Base-by-base conservation (phyloP, 192 early-diverging fungal genomes). In the Thamnidium elegans region DNA sequence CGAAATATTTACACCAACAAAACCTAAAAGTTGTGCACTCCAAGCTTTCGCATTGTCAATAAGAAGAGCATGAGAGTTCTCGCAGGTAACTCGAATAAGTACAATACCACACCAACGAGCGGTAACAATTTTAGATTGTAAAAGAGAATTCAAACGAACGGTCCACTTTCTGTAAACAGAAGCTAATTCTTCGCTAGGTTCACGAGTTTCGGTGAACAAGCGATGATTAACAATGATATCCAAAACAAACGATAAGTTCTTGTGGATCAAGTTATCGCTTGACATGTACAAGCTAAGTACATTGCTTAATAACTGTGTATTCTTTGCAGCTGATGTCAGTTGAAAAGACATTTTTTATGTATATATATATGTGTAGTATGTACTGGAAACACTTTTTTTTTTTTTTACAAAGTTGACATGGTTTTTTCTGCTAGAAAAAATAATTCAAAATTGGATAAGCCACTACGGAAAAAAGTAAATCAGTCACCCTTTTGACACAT, bases 41-140 rank as follows among this genome's bases (percentile, higher is more conserved):
- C 81, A 83, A 2, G 74, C 60, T 39, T 64, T 48, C 30, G 77
- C 69, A 54, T 81, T 71, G 6, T 71, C 74, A 9, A 69, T 39
- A 56, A 79, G 74, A 26, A 83, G 47, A 13, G 42, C 45, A 11
- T 48, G 46, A 4, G 79, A 81, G 55, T 83, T 81, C 44, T 83
- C 74, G 14, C 72, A 76, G 4, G 84, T 79, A 36, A 76, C 61
- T 10, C 69, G 68, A 7, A 86, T 72, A 65, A 83, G 74, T 31
- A 64, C 71, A 4, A 86, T 68, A 9, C 71, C 81, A 14, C 79
- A 80, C 71, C 74, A 86, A 10, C 80, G 75, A 31, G 78, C 80
- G 17, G 72, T 65, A 7, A 60, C 61, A n/a, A 73, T 67, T 52
- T 83, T 82, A 0, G 84, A 86, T 20, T 83, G 75, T 9, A 83